Base-by-base conservation (phyloP, 2,329 filamentous ascomycete genomes). In the Fonsecaea monophora region DNA sequence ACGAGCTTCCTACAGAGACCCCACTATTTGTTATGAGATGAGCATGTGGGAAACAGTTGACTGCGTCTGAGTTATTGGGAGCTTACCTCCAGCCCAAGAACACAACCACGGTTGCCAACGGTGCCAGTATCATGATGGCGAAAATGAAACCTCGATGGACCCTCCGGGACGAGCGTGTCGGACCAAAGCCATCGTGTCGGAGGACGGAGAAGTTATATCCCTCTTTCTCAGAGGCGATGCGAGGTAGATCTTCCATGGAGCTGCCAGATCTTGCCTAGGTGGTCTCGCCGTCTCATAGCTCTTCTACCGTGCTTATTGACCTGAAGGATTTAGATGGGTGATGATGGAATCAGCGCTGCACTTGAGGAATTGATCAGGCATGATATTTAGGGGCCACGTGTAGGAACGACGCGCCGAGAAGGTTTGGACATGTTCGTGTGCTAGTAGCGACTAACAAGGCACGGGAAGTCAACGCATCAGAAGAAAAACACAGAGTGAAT, bases 21-120 rank as follows among this genome's bases (percentile, higher is more conserved):
- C 59, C 25, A 34, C 45, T 53, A 9, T 50, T 30, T 15, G 59
- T 30, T 10, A 3, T 12, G 45, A 18, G 18, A 50, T 50, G 45
- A 50, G 45, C 18, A 50, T 25, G 12, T 61, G 45, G 37, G 45
- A 53, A 6, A 3, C 25, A 54, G 50, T 32, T 13, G 32, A 18
- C 12, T 1, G 13, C 5, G 25, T 12, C 13, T 18, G 37, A 13
- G 13, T 10, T 15, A 53, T 35, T n/a, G 45, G n/a, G 8, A 35
- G 25, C 59, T 53, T 53, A 61, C 59, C 59, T 61, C 59, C 32
- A 42, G 15, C 45, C 45, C 25, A 61, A 54, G 30, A 61, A 40
- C 3, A 40, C 18, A 18, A 61, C 2, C 2, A 61, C 10, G 30
- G 48, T 61, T 12, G 45, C 15, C 59, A 61, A 40, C 4, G 45